Evolutionary conservation across 352 stramenopile genomes (phyloP), one percentile per base, ranked within the genome.

Genomic region (Saprolegnia diclina): DNA sequence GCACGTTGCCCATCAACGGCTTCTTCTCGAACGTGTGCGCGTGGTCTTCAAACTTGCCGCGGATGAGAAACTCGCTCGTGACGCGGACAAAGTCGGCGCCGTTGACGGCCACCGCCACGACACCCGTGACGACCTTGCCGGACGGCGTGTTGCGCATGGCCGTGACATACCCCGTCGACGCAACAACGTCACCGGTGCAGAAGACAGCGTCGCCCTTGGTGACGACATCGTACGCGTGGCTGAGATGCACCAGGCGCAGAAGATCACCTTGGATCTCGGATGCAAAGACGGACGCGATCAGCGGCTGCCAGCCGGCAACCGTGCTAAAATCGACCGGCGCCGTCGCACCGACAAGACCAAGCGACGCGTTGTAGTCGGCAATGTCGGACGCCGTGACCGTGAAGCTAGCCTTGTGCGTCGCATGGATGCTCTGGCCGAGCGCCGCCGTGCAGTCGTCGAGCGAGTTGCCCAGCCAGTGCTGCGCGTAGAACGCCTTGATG

Each of bases 281-380:
- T 14, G 87, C 82, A 70, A 95, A 92, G 26, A 96, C 77, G 9
- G 85, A 88, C 74, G 89, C 79, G 53, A 94, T 94, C 24, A 96
- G 70, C 38, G 85, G 77, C 50, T 86, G 83, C 85, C 88, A 96
- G 59, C 76, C 83, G 16, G 82, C 84, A 56, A 95, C 85, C 10
- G 84, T 93, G 32, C 79, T 81, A 55, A 94, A 94, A 45, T 95
- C 88, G 4, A 79, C 75, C 0, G 87, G 85, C 16, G 79, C 81
- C 3, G 73, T 76, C 22, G 75, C 77, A 5, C 72, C 69, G 22
- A 40, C 50, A 9, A 93, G 71, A 40, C 77, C 74, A 21, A 94
- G 68, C 10, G 85, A 75, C 35, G 74, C 68, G 53, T 87, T 83
- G 73, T 93, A 94, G 6, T 75, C 72, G 22, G 74, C 61, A 57